Conservation (phyloP, 345 rosid genomes). For the Excoecaria agallocha region DNA sequence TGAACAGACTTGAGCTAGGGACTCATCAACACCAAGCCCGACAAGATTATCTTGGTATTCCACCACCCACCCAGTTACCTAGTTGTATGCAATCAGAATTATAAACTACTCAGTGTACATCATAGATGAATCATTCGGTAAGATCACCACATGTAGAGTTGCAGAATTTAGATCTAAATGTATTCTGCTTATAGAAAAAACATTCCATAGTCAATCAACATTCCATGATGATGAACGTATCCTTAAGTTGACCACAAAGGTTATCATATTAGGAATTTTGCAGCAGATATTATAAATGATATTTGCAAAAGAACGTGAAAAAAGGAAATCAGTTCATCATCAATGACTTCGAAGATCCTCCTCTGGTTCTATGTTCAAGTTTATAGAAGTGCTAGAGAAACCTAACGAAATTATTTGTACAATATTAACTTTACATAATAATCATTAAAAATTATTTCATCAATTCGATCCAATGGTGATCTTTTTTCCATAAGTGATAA, state of each 20-base stretch:
- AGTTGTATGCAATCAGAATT: slow-evolving; percentile 29
- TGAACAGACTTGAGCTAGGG: slow-evolving; percentile 98
- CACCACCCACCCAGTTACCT: slow-evolving; percentile 99
- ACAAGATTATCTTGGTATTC: slow-evolving; percentile 95
- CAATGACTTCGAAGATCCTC: background rate
- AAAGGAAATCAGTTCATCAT: background rate
- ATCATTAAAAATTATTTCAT: background rate
- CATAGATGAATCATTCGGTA: slow-evolving; percentile 7
- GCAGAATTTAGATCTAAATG: background rate
- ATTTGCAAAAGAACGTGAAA: background rate
- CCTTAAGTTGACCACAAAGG: background rate
- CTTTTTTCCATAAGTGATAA: background rate
- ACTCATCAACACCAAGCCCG: slow-evolving; percentile 98
- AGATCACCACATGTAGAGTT: background rate
- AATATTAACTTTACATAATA: background rate
- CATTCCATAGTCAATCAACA: background rate
- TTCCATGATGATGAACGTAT: background rate
- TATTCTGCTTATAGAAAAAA: slow-evolving; percentile 2
- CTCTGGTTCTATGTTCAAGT: background rate
- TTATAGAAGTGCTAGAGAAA: no score
- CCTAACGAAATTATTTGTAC: background rate
- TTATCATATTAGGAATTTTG: background rate
- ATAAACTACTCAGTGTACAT: slow-evolving; percentile 16
- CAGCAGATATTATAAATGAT: slow-evolving; percentile 2
- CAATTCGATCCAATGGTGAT: background rate